Percentiles rank a stretch among this genome's conserved stretches.
Evolutionary conservation across 2,329 filamentous ascomycete species (phyloP).

Genomic region (Didymella glomerata): DNA sequence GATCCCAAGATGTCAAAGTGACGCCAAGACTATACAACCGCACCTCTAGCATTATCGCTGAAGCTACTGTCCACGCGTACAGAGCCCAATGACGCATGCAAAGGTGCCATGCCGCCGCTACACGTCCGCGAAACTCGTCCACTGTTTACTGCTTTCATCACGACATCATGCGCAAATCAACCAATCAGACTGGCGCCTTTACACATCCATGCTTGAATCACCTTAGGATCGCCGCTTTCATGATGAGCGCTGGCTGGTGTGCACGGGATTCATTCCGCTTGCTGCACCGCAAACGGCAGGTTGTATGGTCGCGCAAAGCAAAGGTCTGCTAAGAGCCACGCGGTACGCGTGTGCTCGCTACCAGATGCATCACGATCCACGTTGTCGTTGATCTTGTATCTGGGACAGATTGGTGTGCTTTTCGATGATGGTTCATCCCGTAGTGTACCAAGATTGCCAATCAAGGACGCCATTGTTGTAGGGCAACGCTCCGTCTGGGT

Average conservation of each 20-base stretch:
- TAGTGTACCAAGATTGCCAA: constrained; percentile 7
- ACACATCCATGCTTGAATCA: neutral
- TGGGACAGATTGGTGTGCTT: constrained; percentile 7
- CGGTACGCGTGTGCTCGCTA: neutral
- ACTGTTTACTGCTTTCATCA: constrained; percentile 4
- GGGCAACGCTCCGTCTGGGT: constrained; percentile 10
- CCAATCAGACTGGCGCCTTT: neutral
- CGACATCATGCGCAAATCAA: neutral
- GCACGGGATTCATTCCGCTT: neutral
- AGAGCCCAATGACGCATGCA: constrained; percentile 6
- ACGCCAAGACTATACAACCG: neutral
- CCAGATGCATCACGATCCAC: neutral
- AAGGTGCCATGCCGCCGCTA: constrained; percentile 14
- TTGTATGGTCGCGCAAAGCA: neutral
- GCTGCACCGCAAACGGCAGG: constrained; percentile 6
- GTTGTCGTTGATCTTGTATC: neutral
- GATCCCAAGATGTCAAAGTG: neutral
- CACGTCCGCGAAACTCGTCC: neutral
- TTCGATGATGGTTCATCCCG: constrained; percentile 1
- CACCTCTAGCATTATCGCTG: no score
- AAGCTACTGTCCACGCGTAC: constrained; percentile 8
- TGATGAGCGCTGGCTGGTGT: neutral
- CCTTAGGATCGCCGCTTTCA: neutral
- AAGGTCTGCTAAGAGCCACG: neutral
- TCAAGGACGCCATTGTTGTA: constrained; percentile 9